A percentile compares a stretch with the other conserved stretches of the same genome.
These are phyloP conservation scores for Brettanomyces bruxellensis DNA, from an alignment of 805 yeast genomes.

Conservation along the genomic window DNA sequence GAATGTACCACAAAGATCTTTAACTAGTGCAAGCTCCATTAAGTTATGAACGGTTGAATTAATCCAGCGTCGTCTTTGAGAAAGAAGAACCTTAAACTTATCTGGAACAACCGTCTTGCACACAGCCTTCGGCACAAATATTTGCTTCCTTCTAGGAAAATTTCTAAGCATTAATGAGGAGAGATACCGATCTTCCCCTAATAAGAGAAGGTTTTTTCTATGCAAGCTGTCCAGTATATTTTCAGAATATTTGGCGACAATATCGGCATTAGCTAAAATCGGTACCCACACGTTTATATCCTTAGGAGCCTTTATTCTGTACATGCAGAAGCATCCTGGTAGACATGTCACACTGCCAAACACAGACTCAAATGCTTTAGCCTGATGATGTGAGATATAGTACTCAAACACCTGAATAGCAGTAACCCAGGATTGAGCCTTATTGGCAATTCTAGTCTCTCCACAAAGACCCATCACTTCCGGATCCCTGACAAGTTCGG, in stretches of 20 bases:
- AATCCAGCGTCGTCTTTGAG: slow-evolving; percentile 96
- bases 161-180: slow-evolving; percentile 80
- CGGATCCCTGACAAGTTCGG: slow-evolving; percentile 83
- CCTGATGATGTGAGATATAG: slow-evolving; percentile 87
- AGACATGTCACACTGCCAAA: slow-evolving; percentile 93
- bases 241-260: slow-evolving; percentile 85
- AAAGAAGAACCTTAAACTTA: slow-evolving; percentile 64
- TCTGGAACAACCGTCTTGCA: slow-evolving; percentile 91
- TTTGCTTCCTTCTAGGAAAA: slow-evolving; percentile 81
- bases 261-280: slow-evolving; percentile 83
- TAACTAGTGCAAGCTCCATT: slow-evolving; percentile 76
- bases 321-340: slow-evolving; percentile 93
- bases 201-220: slow-evolving; percentile 69
- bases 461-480: slow-evolving; percentile 90
- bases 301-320: slow-evolving; percentile 84
- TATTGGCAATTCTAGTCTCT: slow-evolving; percentile 85
- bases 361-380: slow-evolving; percentile 91
- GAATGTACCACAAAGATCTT: slow-evolving; percentile 88
- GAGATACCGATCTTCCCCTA: slow-evolving; percentile 87
- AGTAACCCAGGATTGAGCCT: slow-evolving; percentile 78
- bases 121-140: slow-evolving; percentile 83
- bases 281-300: slow-evolving; percentile 87
- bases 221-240: slow-evolving; percentile 79
- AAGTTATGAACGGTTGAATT: slow-evolving; percentile 90
- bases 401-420: slow-evolving; percentile 91